A percentile compares a stretch with the other conserved stretches of the same genome.
phyloP scores from a whole-genome alignment of 1,139 yeast species.

The Diutina siamensis region DNA sequence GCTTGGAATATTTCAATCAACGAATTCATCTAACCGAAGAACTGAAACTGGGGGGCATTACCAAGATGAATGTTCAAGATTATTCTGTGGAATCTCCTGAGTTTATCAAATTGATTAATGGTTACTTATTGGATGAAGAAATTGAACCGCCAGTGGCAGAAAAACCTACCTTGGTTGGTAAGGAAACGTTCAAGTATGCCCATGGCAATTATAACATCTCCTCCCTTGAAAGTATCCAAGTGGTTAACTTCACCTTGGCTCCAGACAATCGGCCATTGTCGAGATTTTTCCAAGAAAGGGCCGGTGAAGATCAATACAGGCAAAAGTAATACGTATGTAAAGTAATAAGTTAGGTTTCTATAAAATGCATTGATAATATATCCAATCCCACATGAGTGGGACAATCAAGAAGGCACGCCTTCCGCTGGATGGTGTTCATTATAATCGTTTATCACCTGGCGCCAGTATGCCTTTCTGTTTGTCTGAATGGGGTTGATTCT shows the following conservation, averaged over 20 bases:
- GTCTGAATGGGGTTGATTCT: constrained; percentile 28
- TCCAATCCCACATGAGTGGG: no score
- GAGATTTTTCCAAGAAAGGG: constrained; percentile 4
- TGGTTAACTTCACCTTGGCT: constrained; percentile 1
- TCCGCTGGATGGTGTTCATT: constrained; percentile 29
- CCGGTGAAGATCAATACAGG: constrained; percentile 3
- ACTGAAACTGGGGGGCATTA: constrained; percentile 14
- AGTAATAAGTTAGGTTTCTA: background rate
- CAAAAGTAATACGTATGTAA: background rate
- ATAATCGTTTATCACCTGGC: constrained; percentile 22
- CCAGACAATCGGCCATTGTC: constrained; percentile 2
- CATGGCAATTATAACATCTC: constrained; percentile 6
- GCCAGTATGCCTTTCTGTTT: constrained; percentile 32
- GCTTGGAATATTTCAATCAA: constrained; percentile 15
- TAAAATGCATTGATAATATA: no score
- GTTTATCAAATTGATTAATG: constrained; percentile 14
- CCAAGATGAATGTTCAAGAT: background rate
- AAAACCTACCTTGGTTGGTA: constrained; percentile 7
- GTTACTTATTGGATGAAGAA: constrained; percentile 11
- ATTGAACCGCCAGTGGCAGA: constrained; percentile 6
- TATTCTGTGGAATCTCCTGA: constrained; percentile 16
- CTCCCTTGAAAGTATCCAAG: background rate
- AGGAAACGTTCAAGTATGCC: constrained; percentile 11
- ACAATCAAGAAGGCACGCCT: constrained; percentile 30
- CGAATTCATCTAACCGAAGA: constrained; percentile 14